Conservation (phyloP, 768 basidiomycete species). For the Multifurca ochricompacta region DNA sequence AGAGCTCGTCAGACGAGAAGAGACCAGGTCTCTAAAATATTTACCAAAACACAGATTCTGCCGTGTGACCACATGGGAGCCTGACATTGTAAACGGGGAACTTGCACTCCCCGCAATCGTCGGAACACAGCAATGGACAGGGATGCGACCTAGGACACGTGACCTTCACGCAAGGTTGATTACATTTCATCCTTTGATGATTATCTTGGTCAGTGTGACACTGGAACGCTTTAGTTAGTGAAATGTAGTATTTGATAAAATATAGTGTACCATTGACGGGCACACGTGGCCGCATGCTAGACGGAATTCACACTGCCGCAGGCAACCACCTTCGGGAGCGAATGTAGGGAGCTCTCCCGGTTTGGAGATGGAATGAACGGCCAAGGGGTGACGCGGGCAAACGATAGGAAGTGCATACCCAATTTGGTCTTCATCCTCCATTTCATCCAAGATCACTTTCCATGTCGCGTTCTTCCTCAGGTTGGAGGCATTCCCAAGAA, state of each 20-base stretch:
- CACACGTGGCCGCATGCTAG: slow-evolving; percentile 28
- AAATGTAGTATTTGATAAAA: not conserved
- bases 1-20: not conserved
- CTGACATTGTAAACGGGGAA: slow-evolving; percentile 20
- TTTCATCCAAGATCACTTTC: slow-evolving; percentile 45
- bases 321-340: slow-evolving; percentile 25
- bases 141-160: slow-evolving; percentile 22
- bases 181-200: slow-evolving; percentile 21
- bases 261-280: slow-evolving; percentile 20
- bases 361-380: not conserved
- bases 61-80: slow-evolving; percentile 25
- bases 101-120: slow-evolving; percentile 23
- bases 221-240: not conserved
- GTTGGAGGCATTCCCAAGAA: slow-evolving; percentile 58
- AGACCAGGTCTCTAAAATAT: not conserved
- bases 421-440: slow-evolving; percentile 34
- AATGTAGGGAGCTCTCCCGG: slow-evolving; percentile 3
- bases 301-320: slow-evolving; percentile 22
- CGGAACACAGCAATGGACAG: slow-evolving; percentile 24
- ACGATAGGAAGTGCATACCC: slow-evolving; percentile 3
- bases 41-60: slow-evolving; percentile 24
- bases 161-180: slow-evolving; percentile 19
- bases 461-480: slow-evolving; percentile 49
- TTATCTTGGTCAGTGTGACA: slow-evolving; percentile 22
- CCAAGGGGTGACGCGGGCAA: slow-evolving; percentile 10